A percentile compares a stretch with the other conserved stretches of the same genome.
phyloP scores from a whole-genome alignment of 345 rosid species.

The Sonneratia alba region DNA sequence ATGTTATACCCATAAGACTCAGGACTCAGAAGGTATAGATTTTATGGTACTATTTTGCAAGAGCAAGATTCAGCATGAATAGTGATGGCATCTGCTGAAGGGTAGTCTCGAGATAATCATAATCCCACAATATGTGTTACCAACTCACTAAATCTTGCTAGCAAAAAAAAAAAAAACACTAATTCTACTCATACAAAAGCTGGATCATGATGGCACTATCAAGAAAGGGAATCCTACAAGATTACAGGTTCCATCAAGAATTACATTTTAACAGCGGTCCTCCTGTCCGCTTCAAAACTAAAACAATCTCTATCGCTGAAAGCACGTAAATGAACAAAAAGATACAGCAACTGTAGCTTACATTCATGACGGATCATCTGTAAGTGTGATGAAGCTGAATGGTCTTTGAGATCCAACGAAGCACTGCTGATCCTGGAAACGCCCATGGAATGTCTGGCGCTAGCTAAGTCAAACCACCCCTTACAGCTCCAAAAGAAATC shows the following conservation, averaged over 20 bases:
- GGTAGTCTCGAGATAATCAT: background rate
- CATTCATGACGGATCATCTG: constrained; percentile 35
- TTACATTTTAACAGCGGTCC: background rate
- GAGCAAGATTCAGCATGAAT: background rate
- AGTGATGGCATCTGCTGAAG: background rate
- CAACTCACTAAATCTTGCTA: background rate
- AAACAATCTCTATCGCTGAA: background rate
- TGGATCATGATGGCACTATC: background rate
- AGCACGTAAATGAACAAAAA: background rate
- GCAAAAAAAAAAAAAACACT: background rate
- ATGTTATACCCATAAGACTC: background rate
- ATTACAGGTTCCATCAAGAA: background rate
- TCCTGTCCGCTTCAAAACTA: background rate
- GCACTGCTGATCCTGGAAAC: constrained; percentile 60
- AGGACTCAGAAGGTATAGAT: background rate
- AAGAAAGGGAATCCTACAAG: background rate
- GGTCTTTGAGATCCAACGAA: constrained; percentile 64
- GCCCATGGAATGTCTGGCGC: constrained; percentile 94
- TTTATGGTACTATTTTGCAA: background rate
- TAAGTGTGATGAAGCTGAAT: constrained; percentile 64
- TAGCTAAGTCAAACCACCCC: constrained; percentile 93
- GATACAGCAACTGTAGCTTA: constrained; percentile 8
- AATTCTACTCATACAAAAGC: background rate
- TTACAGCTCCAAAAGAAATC: constrained; percentile 14
- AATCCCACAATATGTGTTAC: background rate